Evolutionary conservation across 306 rosid genomes (phyloP), one percentile per base, ranked within the genome.

Genomic region (Notholithocarpus densiflorus): DNA sequence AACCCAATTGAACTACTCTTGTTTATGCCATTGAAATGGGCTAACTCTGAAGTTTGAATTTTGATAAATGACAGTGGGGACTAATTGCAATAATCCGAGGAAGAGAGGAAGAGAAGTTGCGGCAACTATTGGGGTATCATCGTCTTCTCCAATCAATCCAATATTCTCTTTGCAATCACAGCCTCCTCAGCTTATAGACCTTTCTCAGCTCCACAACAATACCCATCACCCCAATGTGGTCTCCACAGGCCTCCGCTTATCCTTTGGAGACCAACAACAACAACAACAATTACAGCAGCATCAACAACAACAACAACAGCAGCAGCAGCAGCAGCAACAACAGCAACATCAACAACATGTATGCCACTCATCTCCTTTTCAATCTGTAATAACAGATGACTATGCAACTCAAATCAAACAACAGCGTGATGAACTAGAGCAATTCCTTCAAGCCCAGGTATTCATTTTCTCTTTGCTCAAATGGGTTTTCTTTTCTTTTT

Each of bases 191-290:
- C 89, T 95, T 64, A 79, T 91, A 75, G 93, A 95, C 69, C 88
- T 91, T 71, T 89, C 98, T 76, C 97, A 92, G 75, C 93, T 92
- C 84, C 97, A 94, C 56, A 83, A 56, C 54, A 80, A 57, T 34
- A 77, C 77, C 56, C 92, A 84, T 5, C 92, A 85, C 10, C 89
- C 87, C 71, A 94, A 91, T 89, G 91, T 83, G 19, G 98, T 95
- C 80, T 92, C 98, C 57, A 95, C 98, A 1, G 99, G 99, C 40
- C 80, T 95, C 61, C 83, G 96, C 5, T 87, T 95, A 81, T 95
- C 96, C 23, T 93, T 88, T 32, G 92, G 87, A 2, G 92, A 87
- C 74, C 90, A 81, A 51, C 90, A 83, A 27, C 92, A 84, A 2
- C 90, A 84, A 12, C 45, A 84, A 2, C 45, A 40, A 8, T 40